Evolutionary conservation across 306 rosid genomes (phyloP), one percentile per base, ranked within the genome.

Genomic region (Clitoria ternatea): DNA sequence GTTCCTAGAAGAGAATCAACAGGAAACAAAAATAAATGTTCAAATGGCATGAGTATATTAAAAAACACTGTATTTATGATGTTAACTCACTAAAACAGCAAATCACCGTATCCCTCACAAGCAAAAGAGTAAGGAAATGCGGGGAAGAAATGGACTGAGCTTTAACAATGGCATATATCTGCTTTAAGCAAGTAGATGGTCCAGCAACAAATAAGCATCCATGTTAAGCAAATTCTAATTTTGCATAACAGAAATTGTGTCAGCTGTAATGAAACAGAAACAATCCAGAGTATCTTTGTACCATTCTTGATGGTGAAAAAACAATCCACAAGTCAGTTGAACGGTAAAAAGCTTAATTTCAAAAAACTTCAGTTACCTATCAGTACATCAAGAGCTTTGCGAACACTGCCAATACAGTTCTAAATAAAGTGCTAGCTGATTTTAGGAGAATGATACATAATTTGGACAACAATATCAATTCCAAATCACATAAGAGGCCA

Each of bases 1-100:
- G 74, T 61, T 54, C 80, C 83, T 69, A 74, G 32, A 54, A 48
- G 61, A 73, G 40, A 36, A 77, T 49, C 61, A 64, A 23, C 8
- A 63, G 60, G 54, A 59, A 63, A 77, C 65, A 32, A 54, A 8
- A 79, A 62, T 30, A 0, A 23, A 62, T 54, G 60, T 74, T 49
- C 57, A 69, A 77, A 63, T 17, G 55, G 35, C 68, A 55, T 32
- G 22, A 61, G 61, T 57, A 40, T 23, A 42, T 49, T 50, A 6
- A 26, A 59, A 32, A 0, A 32, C 72, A 10, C 35, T 29, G 43
- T 20, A 52, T 45, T 68, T 44, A 61, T 6, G 61, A 61, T 30
- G 49, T 47, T 44, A 45, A 45, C 55, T 36, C 29, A 54, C 37
- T 29, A 56, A 4, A 5, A 43, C 11, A 33, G 7, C 6, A 64